Evolutionary conservation across 2,329 filamentous ascomycete species (phyloP), one percentile per base, ranked within the genome.

Genomic region (Aquanectria penicillioides): DNA sequence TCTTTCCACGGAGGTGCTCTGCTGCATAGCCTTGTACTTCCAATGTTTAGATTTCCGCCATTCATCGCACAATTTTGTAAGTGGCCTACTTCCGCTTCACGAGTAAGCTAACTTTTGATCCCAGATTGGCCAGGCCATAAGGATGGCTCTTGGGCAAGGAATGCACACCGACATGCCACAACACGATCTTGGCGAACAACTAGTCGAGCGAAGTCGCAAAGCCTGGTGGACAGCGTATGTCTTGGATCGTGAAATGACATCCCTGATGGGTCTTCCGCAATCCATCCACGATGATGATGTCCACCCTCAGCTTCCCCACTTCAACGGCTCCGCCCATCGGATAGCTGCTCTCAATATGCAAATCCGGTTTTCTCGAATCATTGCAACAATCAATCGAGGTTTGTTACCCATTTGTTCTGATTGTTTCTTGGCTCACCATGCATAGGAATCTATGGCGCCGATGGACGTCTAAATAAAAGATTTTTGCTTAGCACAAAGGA

Each of bases 221-320:
- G 74, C 82, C 9, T 86, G 82, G 81, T 85, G 82, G 82, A 85
- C 83, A 0, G 74, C 83, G 0, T 84, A 83, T 34, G 74, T 85
- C 2, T 69, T 85, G 1, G 83, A 85, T 50, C 76, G 82, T 3
- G 78, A 85, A 61, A 83, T 85, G 76, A 82, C 81, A 1, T 82
- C 81, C 0, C 61, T 85, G 3, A 83, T 85, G 78, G 83, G 83
- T 0, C 60, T 83, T 0, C 83, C 83, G 0, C 76, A 80, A 40
- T 78, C 80, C 0, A 74, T 85, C 2, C 73, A 74, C 17, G 81
- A 85, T 33, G 78, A 83, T n/a, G 80, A 85, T 36, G 77, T 86
- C 0, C 75, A 79, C 7, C 78, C 80, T 1, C 73, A 75, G 25
- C 64, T 76, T 1, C 74, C 74, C 0, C 64, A 66, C 2, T 75